phyloP scores from a whole-genome alignment of 2,329 filamentous ascomycete genomes.

The Beauveria varroae region DNA sequence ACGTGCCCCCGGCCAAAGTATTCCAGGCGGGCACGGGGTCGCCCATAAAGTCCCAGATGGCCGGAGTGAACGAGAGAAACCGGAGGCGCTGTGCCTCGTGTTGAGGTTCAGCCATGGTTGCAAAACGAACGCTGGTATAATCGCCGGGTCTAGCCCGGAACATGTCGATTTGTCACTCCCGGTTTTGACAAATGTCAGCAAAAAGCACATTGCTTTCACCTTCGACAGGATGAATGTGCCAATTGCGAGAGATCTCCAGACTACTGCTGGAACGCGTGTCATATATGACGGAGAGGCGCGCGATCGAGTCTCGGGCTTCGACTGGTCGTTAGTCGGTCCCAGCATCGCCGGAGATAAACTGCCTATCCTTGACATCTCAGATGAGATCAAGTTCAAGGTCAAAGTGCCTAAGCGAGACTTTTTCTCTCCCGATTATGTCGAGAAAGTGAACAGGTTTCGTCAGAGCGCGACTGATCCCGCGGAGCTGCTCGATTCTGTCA shows the following conservation, averaged over 20 bases:
- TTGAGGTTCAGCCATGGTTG: not conserved
- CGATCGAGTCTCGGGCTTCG: not conserved
- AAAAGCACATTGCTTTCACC: not conserved
- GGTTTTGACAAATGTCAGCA: not conserved
- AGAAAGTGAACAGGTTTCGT: not conserved
- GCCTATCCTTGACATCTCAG: not conserved
- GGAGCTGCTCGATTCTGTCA: not conserved
- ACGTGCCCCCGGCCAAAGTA: too few relatives aligned
- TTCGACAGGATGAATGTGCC: not conserved
- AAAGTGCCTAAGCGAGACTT: not conserved
- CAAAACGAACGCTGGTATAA: not conserved
- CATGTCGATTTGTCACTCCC: not conserved
- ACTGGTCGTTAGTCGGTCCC: not conserved
- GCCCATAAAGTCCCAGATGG: too few relatives aligned
- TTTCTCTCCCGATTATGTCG: not conserved
- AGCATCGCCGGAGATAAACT: not conserved
- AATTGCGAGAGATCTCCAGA: not conserved
- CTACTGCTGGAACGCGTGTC: not conserved
- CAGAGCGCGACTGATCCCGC: not conserved
- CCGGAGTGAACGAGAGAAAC: too few relatives aligned
- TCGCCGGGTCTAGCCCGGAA: not conserved
- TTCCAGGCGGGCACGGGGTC: too few relatives aligned
- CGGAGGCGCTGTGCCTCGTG: too few relatives aligned
- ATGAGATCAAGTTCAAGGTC: not conserved
- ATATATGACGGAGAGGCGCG: not conserved